These are phyloP conservation scores for Diaporthe sp. DNA, from an alignment of 2,329 filamentous ascomycete species.

Conservation along the genomic window DNA sequence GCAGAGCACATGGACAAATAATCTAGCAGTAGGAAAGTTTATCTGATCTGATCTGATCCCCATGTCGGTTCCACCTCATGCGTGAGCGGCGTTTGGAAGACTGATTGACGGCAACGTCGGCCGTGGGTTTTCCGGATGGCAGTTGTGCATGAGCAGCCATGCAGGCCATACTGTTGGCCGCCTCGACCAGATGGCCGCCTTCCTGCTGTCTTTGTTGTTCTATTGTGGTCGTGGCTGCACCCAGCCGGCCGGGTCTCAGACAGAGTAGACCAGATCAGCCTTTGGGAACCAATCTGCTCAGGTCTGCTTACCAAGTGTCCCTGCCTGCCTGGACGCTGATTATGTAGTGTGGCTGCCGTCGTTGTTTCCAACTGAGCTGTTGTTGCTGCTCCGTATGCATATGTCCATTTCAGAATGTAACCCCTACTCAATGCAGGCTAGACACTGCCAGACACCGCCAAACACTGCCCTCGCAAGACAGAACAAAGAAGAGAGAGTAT, in stretches of 20 bases:
- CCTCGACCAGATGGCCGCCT: background rate
- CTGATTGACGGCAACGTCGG: background rate
- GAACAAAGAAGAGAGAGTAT: background rate
- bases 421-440: constrained; percentile 7
- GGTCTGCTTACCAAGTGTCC: background rate
- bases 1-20: background rate
- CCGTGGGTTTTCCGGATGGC: background rate
- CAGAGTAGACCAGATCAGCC: constrained; percentile 2
- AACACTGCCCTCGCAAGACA: background rate
- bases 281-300: background rate
- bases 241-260: constrained; percentile 22
- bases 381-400: background rate
- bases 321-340: background rate
- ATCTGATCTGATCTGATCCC: constrained; percentile 9
- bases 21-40: constrained; percentile 8
- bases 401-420: background rate
- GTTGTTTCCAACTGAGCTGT: background rate
- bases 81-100: background rate
- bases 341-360: background rate
- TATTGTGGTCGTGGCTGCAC: constrained; percentile 18
- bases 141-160: background rate
- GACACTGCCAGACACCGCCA: background rate
- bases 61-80: background rate
- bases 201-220: background rate
- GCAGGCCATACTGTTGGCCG: background rate